Base-by-base conservation (phyloP, 345 rosid genomes). In the Tarenaya hassleriana region DNA sequence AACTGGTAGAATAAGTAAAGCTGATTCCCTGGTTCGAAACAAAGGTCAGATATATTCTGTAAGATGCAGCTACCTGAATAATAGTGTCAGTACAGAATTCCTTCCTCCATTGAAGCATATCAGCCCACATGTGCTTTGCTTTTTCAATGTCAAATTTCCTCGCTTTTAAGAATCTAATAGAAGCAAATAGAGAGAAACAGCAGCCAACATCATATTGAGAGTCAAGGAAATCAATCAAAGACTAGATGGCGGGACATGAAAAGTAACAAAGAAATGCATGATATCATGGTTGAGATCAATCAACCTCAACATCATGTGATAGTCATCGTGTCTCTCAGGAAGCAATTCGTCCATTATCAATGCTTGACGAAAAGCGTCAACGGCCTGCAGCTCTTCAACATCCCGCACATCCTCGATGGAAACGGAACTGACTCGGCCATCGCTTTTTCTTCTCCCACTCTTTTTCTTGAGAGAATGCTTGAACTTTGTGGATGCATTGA, bases 51-150 rank as follows among this genome's bases (percentile, higher is more conserved):
- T 12, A 42, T 42, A 16, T 42, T 14, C 18, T n/a, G 47, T 14
- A 18, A 8, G 13, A 42, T n/a, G 4, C 3, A 21, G 8, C 16
- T 64, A 86, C 95, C 82, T 86, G 75, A 64, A 75, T 69, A n/a
- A 92, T 78, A 16, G 87, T 80, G 62, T 92, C 94, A 5, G 78
- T 74, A 21, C 81, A 89, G 31, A 88, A 92, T 32, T 92, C 99
- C 58, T 81, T 86, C 75, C 99, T 85, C 99, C 99, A 92, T 0
- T 78, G 94, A 63, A 92, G 75, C 99, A 88, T 88, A 54, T 92
- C 99, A 13, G 94, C 81, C 99, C 99, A 92, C 99, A 92, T 92
- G 38, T 78, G 84, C 75, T 82, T 92, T 9, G 97, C 97, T 66
- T 80, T 92, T 35, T 92, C 99, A 47, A 81, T 66, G 51, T 92